Evolutionary conservation across 2,329 filamentous ascomycete species (phyloP), one percentile per base, ranked within the genome.

Genomic region (Bretziella fagacearum): DNA sequence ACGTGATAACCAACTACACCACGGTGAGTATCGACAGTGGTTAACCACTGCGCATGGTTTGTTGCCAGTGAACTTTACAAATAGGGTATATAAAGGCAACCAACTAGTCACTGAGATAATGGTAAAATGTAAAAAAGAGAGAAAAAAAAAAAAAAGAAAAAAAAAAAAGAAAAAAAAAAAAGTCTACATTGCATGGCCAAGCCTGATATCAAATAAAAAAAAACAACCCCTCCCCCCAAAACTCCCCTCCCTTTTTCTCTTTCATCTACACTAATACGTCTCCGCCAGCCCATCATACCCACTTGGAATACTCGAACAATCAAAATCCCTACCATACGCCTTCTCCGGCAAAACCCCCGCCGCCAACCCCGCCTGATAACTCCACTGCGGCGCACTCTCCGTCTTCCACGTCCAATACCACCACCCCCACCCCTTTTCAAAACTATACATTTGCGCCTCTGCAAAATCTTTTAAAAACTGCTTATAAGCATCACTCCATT

Each of bases 391-490:
- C 42, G 82, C 79, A 53, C 64, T 70, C 67, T 96, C 89, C 25
- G 89, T 94, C 63, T 86, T 76, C 89, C 91, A 93, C 27, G 87
- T 96, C 91, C 91, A 98, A 65, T 98, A 98, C 65, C 93, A 95
- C 91, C 91, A 98, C 42, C 91, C 91, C 80, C 83, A 91, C 4
- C 84, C 85, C 53, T 80, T 78, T 62, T 96, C 89, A 58, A 96
- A 98, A 50, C 79, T 84, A 55, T 80, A 71, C 84, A 98, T 98
- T 66, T 98, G 91, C 46, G 87, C 91, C 63, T 94, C 81, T 4
- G 91, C 91, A 63, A 96, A 96, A 63, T 83, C 84, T 53, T 75
- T 73, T 52, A 98, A 67, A 63, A 89, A 96, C 54, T 77, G 65
- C 65, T 91, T 94, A 65, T 98, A 98, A 3, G 67, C 65, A 49